Base-by-base conservation (phyloP, 495 filamentous ascomycete species). In the Cudoniella acicularis region DNA sequence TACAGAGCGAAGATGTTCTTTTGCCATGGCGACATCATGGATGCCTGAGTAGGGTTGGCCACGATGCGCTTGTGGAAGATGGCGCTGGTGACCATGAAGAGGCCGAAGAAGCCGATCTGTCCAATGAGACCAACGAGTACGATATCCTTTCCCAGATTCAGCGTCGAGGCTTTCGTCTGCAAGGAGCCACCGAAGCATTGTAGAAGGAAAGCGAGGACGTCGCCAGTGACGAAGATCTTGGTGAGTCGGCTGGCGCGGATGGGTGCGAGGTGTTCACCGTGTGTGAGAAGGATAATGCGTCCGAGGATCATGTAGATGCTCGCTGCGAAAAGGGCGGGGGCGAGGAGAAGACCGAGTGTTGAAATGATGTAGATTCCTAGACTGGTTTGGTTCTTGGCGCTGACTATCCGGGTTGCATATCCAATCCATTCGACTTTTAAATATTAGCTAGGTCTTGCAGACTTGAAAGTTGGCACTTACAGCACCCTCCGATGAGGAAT, bases 261-360 rank as follows among this genome's bases (percentile, higher is more conserved):
- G 10, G 73, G 57, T 4, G 67, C 53, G 56, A 67, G 66, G 10
- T 48, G 4, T 23, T 80, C 78, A 18, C 73, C 82, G 18, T 76
- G 66, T 2, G 73, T 63, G 3, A 64, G 41, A 10, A 61, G 25
- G 17, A 82, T 77, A 0, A 82, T 62, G 1, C 79, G 72, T 0
- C 75, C 77, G 2, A 82, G 68, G 23, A 76, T 68, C 79, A 83
- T 83, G 61, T 83, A 82, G 47, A 83, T 80, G 1, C 70, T 74
- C 0, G 79, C 80, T 10, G 80, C 78, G 56, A 77, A 80, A 6
- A 83, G 69, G 0, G 79, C 77, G 6, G 79, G 80, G 0, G 73
- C 78, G 13, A 83, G 61, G 0, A 83, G 70, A 3, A 81, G 66
- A 6, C 79, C 57, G 9, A 76, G 62, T 9, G 71, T 72, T 60